Percentiles rank a stretch among this genome's conserved stretches.
These are phyloP conservation scores for Spongospora subterranea DNA, from an alignment of 208 protist genomes.

Conservation along the genomic window DNA sequence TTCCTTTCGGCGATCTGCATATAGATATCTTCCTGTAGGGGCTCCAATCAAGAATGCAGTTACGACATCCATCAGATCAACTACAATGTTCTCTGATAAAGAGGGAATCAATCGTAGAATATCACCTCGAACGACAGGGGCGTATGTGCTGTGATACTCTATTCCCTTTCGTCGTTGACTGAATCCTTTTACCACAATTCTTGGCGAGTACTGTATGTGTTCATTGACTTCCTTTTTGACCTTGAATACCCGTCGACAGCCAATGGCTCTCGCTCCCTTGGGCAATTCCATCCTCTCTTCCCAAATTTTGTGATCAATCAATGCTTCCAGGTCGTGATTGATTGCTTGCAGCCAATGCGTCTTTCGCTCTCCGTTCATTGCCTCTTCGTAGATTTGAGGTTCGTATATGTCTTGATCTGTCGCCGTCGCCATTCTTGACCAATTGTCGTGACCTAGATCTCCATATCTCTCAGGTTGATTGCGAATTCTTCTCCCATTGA, in stretches of 20 bases:
- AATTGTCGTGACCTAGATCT: neutral
- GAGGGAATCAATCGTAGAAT: too few relatives aligned
- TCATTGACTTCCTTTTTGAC: neutral
- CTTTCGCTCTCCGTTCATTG: neutral
- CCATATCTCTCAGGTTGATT: neutral
- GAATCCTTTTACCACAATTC: neutral
- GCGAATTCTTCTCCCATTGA: neutral
- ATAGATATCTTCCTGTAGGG: too few relatives aligned
- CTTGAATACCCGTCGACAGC: neutral
- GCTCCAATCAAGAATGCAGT: too few relatives aligned
- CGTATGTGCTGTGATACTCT: too few relatives aligned
- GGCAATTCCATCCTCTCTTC: neutral
- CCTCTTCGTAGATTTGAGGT: slow-evolving; percentile 1
- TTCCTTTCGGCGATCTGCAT: too few relatives aligned
- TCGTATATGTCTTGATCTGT: neutral
- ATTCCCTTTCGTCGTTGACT: too few relatives aligned
- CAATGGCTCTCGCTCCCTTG: neutral
- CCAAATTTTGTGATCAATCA: slow-evolving; percentile 12
- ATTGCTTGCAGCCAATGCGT: neutral
- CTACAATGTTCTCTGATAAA: too few relatives aligned
- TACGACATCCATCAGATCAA: too few relatives aligned
- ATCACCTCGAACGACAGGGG: too few relatives aligned
- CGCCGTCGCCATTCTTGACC: neutral
- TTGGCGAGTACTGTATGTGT: neutral
- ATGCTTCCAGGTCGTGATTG: neutral